Percentiles rank a stretch among this genome's conserved stretches.
Conservation (phyloP, 2,329 filamentous ascomycete genomes). For the Penicillium thymicola region DNA sequence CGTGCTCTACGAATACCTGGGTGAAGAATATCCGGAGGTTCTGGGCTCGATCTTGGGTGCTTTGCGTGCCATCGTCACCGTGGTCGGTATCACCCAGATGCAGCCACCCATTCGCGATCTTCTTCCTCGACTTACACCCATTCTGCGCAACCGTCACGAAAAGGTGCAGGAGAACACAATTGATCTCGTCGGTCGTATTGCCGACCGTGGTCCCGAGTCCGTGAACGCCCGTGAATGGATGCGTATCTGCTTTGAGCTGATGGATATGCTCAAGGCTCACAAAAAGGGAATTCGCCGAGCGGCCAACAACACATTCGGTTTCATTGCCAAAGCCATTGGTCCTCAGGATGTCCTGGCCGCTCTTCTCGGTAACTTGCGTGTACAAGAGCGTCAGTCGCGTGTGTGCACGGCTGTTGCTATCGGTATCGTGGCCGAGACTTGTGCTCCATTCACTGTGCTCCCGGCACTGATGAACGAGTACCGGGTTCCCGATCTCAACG, state of each 20-base stretch:
- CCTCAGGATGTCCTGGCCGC: slow-evolving; percentile 96
- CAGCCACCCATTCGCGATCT: slow-evolving; percentile 96
- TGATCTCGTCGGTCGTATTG: slow-evolving; percentile 94
- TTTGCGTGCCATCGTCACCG: slow-evolving; percentile 91
- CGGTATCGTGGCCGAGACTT: slow-evolving; percentile 97
- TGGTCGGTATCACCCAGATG: slow-evolving; percentile 97
- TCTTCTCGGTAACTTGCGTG: slow-evolving; percentile 90
- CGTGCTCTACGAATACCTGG: slow-evolving; percentile 95
- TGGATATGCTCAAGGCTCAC: slow-evolving; percentile 99
- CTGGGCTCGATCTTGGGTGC: slow-evolving; percentile 94
- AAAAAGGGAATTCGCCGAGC: slow-evolving; percentile 98
- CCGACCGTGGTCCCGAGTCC: slow-evolving; percentile 91
- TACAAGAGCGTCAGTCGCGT: slow-evolving; percentile 95
- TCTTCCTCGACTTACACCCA: slow-evolving; percentile 91
- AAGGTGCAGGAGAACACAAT: slow-evolving; percentile 99
- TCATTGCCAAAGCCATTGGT: slow-evolving; percentile 98
- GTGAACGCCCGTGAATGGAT: slow-evolving; percentile 99
- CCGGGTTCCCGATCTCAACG: slow-evolving; percentile 94
- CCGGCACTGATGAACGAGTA: slow-evolving; percentile 99
- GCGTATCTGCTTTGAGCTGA: slow-evolving; percentile 97
- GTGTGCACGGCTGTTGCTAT: slow-evolving; percentile 98
- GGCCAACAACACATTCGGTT: slow-evolving; percentile 99
- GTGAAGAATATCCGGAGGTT: slow-evolving; percentile 97
- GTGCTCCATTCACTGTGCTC: slow-evolving; percentile 96
- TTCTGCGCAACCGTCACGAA: slow-evolving; percentile 95